phyloP scores from a whole-genome alignment of 1,284 basidiomycete species.

The Cryptococcus amylolentus region DNA sequence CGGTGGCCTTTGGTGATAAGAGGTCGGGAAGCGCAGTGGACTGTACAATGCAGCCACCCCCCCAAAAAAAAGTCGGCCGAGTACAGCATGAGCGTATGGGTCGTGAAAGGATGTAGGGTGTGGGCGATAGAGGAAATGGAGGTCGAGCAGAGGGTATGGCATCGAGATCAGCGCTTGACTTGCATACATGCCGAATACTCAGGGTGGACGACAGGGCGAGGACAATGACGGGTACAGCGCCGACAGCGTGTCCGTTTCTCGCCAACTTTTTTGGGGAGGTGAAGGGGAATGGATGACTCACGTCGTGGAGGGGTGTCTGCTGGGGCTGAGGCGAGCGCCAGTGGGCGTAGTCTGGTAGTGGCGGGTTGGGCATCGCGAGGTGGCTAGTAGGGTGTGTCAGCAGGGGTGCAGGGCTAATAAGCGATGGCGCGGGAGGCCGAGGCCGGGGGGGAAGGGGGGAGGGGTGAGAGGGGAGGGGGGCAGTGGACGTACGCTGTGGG shows the following conservation, averaged over 20 bases:
- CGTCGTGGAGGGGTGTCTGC: constrained; percentile 28
- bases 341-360: constrained; percentile 11
- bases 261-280: not conserved
- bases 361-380: not conserved
- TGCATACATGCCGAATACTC: not conserved
- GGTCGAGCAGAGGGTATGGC: not conserved
- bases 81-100: not conserved
- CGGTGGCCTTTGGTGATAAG: constrained; percentile 13
- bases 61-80: constrained; percentile 2
- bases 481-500: not conserved
- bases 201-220: not conserved
- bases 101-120: not conserved
- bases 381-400: not conserved
- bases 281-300: constrained; percentile 10
- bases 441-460: not conserved
- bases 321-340: constrained; percentile 31
- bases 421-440: not conserved
- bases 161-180: not conserved
- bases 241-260: not conserved
- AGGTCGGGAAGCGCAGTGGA: constrained; percentile 9
- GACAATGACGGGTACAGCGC: not conserved
- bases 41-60: constrained; percentile 3
- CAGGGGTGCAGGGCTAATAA: not conserved
- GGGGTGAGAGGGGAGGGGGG: not conserved
- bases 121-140: not conserved